Evolutionary conservation across 257 asterid genomes (phyloP), one percentile per base, ranked within the genome.

Genomic region (Echium plantagineum): DNA sequence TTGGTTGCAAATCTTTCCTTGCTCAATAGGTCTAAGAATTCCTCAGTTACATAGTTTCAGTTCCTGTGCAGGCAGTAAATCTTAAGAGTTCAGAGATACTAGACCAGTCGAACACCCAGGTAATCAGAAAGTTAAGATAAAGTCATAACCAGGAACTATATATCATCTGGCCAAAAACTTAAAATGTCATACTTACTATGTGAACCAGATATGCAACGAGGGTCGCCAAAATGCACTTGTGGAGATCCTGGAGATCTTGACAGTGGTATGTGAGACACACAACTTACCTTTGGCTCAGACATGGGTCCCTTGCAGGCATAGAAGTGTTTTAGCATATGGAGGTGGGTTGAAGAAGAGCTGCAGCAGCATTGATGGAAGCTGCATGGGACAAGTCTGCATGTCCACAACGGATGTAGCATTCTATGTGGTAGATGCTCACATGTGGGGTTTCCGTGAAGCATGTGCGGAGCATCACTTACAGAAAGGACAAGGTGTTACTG

Each of bases 331-430:
- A 57, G 94, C 95, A 22, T 71, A 80, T 55, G 96, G 95, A 3
- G 96, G 97, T 15, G 95, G 95, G 59, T 75, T 83, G 54, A 82
- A 76, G 84, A 90, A 90, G 81, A 78, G 75, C 49, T 90, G 97
- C 80, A 84, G 96, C 51, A 87, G 97, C 83, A 82, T 90, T 57
- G 97, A 90, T 22, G 97, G 97, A 63, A 84, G 88, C 75, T 90
- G 97, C 76, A 87, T 85, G 94, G 97, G 94, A 56, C 84, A 76
- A 67, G 81, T 90, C 63, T 87, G 96, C 76, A 85, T 89, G 97
- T 86, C 95, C 24, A 84, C 95, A 30, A 84, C 89, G 0, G 97
- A 89, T 64, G 89, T 76, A 35, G 89, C 95, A 15, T 78, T 74
- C 64, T 87, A 90, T 55, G 91, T 90, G 51, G 95, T 87, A 35